These are phyloP conservation scores for Globisporangium polare DNA, from an alignment of 352 stramenopile genomes.

Conservation along the genomic window DNA sequence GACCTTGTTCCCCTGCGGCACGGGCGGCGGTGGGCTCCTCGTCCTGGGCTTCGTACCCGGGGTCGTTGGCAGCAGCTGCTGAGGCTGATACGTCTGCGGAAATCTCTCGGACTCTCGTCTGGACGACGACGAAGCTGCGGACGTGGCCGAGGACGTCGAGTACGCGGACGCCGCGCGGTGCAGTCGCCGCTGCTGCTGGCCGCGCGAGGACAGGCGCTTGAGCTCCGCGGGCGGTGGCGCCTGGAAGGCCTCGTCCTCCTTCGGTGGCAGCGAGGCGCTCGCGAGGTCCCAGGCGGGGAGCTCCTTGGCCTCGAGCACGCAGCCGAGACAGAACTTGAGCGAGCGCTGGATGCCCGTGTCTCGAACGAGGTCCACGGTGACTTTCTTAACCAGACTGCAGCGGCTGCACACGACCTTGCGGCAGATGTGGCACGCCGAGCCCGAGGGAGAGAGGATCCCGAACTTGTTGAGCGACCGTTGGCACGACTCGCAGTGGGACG, in stretches of 20 bases:
- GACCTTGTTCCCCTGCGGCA: background rate
- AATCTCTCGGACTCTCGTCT: background rate
- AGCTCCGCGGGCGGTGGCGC: background rate
- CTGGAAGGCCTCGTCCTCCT: background rate
- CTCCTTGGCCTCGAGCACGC: slow-evolving; percentile 45
- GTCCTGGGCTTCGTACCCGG: background rate
- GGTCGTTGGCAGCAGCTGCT: background rate
- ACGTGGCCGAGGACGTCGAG: slow-evolving; percentile 4
- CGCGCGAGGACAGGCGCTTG: background rate
- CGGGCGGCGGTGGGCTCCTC: background rate
- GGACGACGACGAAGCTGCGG: background rate
- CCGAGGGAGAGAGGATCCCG: slow-evolving; percentile 17
- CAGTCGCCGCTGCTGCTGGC: background rate
- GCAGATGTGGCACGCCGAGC: slow-evolving; percentile 43
- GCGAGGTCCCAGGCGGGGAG: slow-evolving; percentile 42
- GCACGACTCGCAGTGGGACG: slow-evolving; percentile 22
- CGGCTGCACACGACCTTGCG: slow-evolving; percentile 37
- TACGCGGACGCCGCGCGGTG: background rate
- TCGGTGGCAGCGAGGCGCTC: slow-evolving; percentile 1
- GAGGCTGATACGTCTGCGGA: background rate
- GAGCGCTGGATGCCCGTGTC: slow-evolving; percentile 28
- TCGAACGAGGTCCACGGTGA: slow-evolving; percentile 43
- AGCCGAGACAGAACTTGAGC: slow-evolving; percentile 46
- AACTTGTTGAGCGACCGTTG: slow-evolving; percentile 20
- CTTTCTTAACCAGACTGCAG: slow-evolving; percentile 53